A percentile compares a stretch with the other conserved stretches of the same genome.
phyloP scores from a whole-genome alignment of 495 filamentous ascomycete genomes.

The Arthonia radiata region DNA sequence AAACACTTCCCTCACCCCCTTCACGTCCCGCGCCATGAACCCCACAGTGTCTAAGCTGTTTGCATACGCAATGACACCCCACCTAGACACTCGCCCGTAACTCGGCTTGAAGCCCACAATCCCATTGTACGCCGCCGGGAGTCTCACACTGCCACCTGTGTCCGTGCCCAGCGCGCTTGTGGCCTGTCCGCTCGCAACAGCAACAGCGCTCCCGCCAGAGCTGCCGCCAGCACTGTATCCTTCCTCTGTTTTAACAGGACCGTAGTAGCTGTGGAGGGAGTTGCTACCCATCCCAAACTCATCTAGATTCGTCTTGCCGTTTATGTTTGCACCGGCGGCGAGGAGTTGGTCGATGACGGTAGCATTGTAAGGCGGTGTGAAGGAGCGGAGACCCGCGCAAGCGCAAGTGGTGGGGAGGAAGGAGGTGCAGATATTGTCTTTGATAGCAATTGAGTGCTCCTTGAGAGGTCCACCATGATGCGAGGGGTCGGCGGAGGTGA shows the following conservation, averaged over 20 bases:
- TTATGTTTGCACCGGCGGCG: slow-evolving; percentile 35
- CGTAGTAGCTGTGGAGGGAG: slow-evolving; percentile 48
- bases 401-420: slow-evolving; percentile 55
- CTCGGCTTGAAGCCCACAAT: slow-evolving; percentile 83
- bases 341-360: slow-evolving; percentile 49
- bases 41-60: slow-evolving; percentile 93
- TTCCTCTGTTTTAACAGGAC: slow-evolving; percentile 28
- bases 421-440: slow-evolving; percentile 71
- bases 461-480: background rate
- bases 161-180: slow-evolving; percentile 67
- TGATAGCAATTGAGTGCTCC: slow-evolving; percentile 32
- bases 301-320: slow-evolving; percentile 78
- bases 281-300: slow-evolving; percentile 88
- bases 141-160: slow-evolving; percentile 75
- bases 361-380: slow-evolving; percentile 57
- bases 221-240: slow-evolving; percentile 55
- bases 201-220: slow-evolving; percentile 81
- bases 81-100: slow-evolving; percentile 59
- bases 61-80: slow-evolving; percentile 83
- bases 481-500: no score
- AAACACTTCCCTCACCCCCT: slow-evolving; percentile 28
- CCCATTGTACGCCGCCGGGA: slow-evolving; percentile 80
- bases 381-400: slow-evolving; percentile 45
- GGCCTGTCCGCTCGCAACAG: slow-evolving; percentile 39
- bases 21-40: slow-evolving; percentile 32